A percentile compares a stretch with the other conserved stretches of the same genome.
Evolutionary conservation across 2,329 filamentous ascomycete genomes (phyloP).

Genomic region (Botrytis galanthina): DNA sequence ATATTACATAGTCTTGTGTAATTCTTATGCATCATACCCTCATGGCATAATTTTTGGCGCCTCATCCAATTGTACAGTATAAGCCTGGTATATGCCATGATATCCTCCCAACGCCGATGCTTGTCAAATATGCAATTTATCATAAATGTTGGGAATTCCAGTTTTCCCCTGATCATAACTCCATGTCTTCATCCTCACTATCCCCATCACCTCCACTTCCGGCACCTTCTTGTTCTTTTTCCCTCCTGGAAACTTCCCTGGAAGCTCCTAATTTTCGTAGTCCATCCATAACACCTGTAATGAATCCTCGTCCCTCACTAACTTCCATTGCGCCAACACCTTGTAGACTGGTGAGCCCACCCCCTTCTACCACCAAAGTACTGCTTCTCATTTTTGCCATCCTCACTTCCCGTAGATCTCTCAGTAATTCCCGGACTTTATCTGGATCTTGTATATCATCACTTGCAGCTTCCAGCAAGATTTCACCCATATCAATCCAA

Average conservation of each 20-base stretch:
- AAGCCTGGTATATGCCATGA: slow-evolving; percentile 9
- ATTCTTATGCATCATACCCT: background rate
- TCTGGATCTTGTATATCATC: slow-evolving; percentile 78
- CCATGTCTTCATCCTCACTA: slow-evolving; percentile 55
- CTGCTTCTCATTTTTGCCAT: slow-evolving; percentile 84
- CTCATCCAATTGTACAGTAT: background rate
- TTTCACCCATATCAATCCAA: slow-evolving; percentile 88
- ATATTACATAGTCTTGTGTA: background rate
- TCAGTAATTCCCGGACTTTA: slow-evolving; percentile 69
- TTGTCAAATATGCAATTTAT: background rate
- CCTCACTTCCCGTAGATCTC: slow-evolving; percentile 82
- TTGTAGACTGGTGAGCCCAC: slow-evolving; percentile 64
- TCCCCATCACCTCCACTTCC: slow-evolving; percentile 56
- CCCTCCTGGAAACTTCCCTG: slow-evolving; percentile 71
- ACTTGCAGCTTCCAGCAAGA: slow-evolving; percentile 77
- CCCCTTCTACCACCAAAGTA: slow-evolving; percentile 69
- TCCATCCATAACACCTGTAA: slow-evolving; percentile 82
- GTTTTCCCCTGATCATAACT: slow-evolving; percentile 25
- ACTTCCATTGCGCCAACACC: slow-evolving; percentile 94
- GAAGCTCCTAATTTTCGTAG: slow-evolving; percentile 80
- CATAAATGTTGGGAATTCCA: background rate
- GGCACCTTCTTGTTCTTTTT: slow-evolving; percentile 66
- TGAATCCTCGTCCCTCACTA: slow-evolving; percentile 79
- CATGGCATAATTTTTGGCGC: background rate
- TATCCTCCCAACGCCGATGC: slow-evolving; percentile 9